Conservation (phyloP, 2,329 filamentous ascomycete species). For the Calonectria pseudoturangicola region DNA sequence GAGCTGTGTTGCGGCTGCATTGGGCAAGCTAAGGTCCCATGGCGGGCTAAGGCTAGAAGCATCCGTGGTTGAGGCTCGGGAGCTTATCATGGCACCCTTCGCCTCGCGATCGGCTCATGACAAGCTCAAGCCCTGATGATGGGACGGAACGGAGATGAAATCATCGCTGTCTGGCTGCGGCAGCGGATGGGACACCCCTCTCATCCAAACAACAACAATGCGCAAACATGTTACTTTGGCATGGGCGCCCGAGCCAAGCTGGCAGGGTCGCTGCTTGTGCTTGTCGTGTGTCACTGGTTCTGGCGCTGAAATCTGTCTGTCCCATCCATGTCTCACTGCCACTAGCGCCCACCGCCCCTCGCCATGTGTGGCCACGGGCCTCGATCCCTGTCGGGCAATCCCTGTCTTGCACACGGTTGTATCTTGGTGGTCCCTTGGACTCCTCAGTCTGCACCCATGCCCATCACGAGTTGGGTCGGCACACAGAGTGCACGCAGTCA, state of each 20-base stretch:
- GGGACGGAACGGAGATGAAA: conserved; percentile 30
- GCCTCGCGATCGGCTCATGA: conserved; percentile 18
- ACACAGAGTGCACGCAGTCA: conserved; percentile 41
- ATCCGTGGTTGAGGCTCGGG: conserved; percentile 23
- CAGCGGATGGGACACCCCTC: conserved; percentile 14
- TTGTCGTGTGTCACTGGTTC: conserved; percentile 37
- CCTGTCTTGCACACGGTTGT: conserved; percentile 35
- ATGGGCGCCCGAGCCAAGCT: conserved; percentile 16
- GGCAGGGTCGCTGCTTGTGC: conserved; percentile 28
- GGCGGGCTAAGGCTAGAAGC: conserved; percentile 15
- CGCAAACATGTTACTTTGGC: conserved; percentile 26
- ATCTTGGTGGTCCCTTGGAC: conserved; percentile 38
- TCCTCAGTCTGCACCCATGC: conserved; percentile 30
- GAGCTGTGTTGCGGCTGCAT: conserved; percentile 30
- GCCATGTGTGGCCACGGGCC: conserved; percentile 42
- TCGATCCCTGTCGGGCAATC: conserved; percentile 47
- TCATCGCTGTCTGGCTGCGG: not conserved
- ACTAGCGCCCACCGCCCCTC: conserved; percentile 52
- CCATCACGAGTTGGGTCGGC: conserved; percentile 51
- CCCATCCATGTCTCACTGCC: conserved; percentile 54
- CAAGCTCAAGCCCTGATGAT: conserved; percentile 25
- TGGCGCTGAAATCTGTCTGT: conserved; percentile 42
- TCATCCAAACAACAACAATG: conserved; percentile 23
- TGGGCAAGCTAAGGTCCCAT: conserved; percentile 27
- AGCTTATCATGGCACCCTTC: conserved; percentile 31